Conservation (phyloP, 2,329 filamentous ascomycete species). For the Arthrinium phaeospermum region DNA sequence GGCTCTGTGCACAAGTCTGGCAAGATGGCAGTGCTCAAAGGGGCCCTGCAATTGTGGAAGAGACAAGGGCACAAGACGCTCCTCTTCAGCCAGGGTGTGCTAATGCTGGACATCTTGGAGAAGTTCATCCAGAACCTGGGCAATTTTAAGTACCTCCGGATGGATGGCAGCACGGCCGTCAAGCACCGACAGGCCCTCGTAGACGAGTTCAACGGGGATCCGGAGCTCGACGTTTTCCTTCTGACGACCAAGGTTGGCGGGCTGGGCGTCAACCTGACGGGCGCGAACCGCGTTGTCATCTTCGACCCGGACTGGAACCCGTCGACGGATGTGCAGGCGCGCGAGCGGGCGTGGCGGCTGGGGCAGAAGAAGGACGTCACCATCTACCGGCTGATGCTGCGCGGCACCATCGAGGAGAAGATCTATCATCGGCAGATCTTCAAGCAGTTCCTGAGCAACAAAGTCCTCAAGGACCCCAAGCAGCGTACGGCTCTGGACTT, state of each 20-base stretch:
- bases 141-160: conserved; percentile 78
- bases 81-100: conserved; percentile 89
- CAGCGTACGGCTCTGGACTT: conserved; percentile 91
- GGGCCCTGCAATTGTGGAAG: conserved; percentile 86
- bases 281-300: conserved; percentile 94
- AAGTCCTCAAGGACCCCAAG: conserved; percentile 92
- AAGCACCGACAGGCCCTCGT: conserved; percentile 88
- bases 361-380: conserved; percentile 95
- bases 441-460: conserved; percentile 97
- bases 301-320: conserved; percentile 99
- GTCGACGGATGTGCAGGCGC: conserved; percentile 92
- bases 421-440: conserved; percentile 99
- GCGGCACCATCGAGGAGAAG: conserved; percentile 98
- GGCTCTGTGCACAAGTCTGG: conserved; percentile 81
- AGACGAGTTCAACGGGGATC: conserved; percentile 87
- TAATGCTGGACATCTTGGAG: conserved; percentile 95
- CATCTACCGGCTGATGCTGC: conserved; percentile 97
- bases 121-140: conserved; percentile 73
- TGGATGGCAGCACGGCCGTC: conserved; percentile 93
- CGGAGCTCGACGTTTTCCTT: conserved; percentile 83
- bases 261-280: conserved; percentile 91
- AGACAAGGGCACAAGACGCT: conserved; percentile 90
- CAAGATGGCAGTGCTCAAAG: conserved; percentile 95
- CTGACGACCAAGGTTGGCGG: conserved; percentile 96
- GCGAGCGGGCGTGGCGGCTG: conserved; percentile 93